Evolutionary conservation across 2,329 filamentous ascomycete species (phyloP).

Genomic region (Thelonectria rubi): DNA sequence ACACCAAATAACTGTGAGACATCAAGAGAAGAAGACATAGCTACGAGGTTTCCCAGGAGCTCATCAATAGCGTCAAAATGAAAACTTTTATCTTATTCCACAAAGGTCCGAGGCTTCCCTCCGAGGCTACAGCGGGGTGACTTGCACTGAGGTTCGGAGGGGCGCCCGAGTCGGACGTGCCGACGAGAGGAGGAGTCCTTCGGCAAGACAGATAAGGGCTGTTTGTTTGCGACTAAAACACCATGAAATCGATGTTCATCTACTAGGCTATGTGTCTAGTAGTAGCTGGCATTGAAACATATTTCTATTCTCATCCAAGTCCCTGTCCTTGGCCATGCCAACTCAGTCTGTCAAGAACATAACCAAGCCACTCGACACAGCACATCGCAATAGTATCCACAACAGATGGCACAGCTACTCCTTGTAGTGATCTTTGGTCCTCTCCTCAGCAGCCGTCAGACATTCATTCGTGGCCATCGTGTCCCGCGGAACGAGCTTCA

Average conservation of each 20-base stretch:
- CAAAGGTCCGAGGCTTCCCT: neutral
- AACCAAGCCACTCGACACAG: too few relatives aligned
- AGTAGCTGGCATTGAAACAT: too few relatives aligned
- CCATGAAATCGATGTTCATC: neutral
- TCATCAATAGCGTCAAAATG: neutral
- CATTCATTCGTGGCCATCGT: constrained; percentile 49
- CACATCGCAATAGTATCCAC: too few relatives aligned
- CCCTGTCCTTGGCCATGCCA: too few relatives aligned
- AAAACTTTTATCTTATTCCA: neutral
- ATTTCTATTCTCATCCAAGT: too few relatives aligned
- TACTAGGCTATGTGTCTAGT: neutral
- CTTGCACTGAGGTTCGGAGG: neutral
- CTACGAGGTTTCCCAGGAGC: neutral
- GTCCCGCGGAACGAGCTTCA: constrained; percentile 63
- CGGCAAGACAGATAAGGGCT: neutral
- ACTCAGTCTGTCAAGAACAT: too few relatives aligned
- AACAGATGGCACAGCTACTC: constrained; percentile 37
- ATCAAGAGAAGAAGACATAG: constrained; percentile 30
- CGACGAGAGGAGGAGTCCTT: neutral
- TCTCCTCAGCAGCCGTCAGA: constrained; percentile 51
- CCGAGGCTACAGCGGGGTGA: neutral
- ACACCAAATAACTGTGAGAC: constrained; percentile 39
- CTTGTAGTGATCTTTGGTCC: constrained; percentile 60
- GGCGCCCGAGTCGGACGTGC: constrained; percentile 1
- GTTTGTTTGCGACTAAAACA: neutral